Evolutionary conservation across 805 yeast species (phyloP), one percentile per base, ranked within the genome.

Genomic region (Saccharomycopsis malanga): DNA sequence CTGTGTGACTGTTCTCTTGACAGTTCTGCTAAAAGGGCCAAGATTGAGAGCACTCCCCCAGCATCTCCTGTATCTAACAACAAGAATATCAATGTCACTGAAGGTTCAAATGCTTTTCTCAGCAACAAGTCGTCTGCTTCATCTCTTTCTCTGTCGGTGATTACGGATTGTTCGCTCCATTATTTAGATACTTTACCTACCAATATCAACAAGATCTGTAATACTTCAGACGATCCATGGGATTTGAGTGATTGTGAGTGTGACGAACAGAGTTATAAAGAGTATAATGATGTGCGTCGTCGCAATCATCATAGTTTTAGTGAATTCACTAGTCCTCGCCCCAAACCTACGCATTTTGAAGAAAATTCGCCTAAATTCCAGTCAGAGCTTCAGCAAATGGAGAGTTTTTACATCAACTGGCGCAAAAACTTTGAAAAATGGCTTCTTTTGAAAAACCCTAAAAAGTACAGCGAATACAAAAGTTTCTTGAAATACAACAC

Each of bases 401-500:
- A 62, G 44, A 58, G 61, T 46, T 67, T 66, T 49, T 70, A 70
- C 51, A 64, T 63, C 24, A 71, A 67, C 53, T 72, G 76, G 76
- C 64, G 74, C 54, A 62, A 64, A 40, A 64, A 65, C 52, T 59
- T 69, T 46, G 67, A 65, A 34, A 54, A 61, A n/a, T 66, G 70
- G 61, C 58, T 71, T 34, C 67, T 68, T 44, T 67, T 63, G 52
- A 68, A 67, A 48, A 67, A 69, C 54, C 66, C 66, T 21, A 64
- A 64, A 50, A 61, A 61, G 27, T 66, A 67, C 55, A 62, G 61
- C 50, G 65, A 64, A 46, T 67, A 69, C 57, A 65, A 65, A 53
- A 65, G 61, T 39, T 61, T 63, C 38, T 59, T 72, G 44, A 56
- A 58, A 36, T 57, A 52, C 38, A 64, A 60, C 48, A 57, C 29